Percentiles rank a stretch among this genome's conserved stretches.
Conservation (phyloP, 352 stramenopile species). For the Phytophthora macrochlamydospora region DNA sequence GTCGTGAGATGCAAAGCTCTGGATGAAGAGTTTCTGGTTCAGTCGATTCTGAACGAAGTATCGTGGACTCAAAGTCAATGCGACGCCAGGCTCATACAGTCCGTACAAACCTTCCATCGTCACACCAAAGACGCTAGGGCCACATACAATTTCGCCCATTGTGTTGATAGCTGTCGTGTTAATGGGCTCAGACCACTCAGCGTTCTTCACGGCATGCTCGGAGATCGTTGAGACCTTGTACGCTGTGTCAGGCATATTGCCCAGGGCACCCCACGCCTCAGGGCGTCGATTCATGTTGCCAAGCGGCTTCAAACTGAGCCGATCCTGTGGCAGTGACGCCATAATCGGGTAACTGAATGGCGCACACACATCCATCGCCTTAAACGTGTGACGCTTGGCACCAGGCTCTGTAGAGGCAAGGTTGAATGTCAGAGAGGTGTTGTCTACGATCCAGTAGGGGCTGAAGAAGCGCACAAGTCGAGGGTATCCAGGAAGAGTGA, state of each 20-base stretch:
- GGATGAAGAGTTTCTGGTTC: slow-evolving; percentile 79
- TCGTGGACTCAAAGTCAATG: slow-evolving; percentile 78
- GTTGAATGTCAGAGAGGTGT: slow-evolving; percentile 71
- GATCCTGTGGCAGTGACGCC: slow-evolving; percentile 58
- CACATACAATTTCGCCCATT: slow-evolving; percentile 74
- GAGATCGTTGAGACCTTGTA: slow-evolving; percentile 55
- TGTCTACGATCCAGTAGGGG: slow-evolving; percentile 89
- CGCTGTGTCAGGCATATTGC: slow-evolving; percentile 54
- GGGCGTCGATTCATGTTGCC: slow-evolving; percentile 52
- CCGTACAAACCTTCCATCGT: slow-evolving; percentile 86
- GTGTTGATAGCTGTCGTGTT: slow-evolving; percentile 90
- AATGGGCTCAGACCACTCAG: slow-evolving; percentile 79
- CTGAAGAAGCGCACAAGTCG: slow-evolving; percentile 83
- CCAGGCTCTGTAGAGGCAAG: slow-evolving; percentile 62
- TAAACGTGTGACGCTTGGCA: slow-evolving; percentile 52
- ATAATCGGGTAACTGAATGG: slow-evolving; percentile 75
- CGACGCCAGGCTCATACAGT: slow-evolving; percentile 75
- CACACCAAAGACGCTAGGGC: slow-evolving; percentile 75
- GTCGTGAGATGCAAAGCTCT: slow-evolving; percentile 72
- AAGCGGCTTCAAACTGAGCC: slow-evolving; percentile 73
- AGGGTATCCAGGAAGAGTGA: slow-evolving; percentile 68
- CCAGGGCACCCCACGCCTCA: slow-evolving; percentile 59
- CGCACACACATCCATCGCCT: slow-evolving; percentile 43
- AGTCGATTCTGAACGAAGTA: slow-evolving; percentile 87
- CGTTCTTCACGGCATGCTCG: slow-evolving; percentile 68